Conservation (phyloP, 2,329 filamentous ascomycete genomes). For the Pseudophaeomoniella oleicola region DNA sequence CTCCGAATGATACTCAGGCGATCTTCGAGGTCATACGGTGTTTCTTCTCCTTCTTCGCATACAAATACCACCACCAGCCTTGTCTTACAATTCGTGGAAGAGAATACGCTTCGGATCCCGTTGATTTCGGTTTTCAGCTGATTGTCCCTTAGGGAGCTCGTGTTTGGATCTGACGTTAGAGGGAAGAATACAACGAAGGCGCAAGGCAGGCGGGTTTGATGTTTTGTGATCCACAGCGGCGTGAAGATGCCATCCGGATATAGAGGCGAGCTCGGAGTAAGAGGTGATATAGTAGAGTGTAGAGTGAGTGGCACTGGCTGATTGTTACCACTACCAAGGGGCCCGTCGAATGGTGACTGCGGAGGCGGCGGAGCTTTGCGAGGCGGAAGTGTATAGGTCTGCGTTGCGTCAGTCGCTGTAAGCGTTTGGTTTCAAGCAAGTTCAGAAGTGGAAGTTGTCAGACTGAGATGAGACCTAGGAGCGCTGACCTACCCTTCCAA, state of each 20-base stretch:
- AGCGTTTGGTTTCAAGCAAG: too few species aligned
- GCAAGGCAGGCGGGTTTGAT: constrained; percentile 71
- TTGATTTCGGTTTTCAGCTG: constrained; percentile 79
- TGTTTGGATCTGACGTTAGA: constrained; percentile 57
- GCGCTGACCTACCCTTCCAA: constrained; percentile 62
- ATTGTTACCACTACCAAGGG: constrained; percentile 29
- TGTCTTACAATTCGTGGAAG: constrained; percentile 51
- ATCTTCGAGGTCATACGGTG: constrained; percentile 51
- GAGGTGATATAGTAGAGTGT: constrained; percentile 82
- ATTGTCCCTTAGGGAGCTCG: constrained; percentile 68
- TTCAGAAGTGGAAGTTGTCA: neutral
- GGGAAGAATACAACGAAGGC: constrained; percentile 69
- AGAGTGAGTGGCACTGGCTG: constrained; percentile 41
- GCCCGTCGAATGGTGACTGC: constrained; percentile 31
- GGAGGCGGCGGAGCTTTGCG: constrained; percentile 47
- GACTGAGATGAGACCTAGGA: constrained; percentile 6
- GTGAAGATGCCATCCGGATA: constrained; percentile 86
- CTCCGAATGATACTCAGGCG: constrained; percentile 66
- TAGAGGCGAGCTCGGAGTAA: constrained; percentile 66
- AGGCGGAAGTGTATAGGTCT: constrained; percentile 43
- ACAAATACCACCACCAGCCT: constrained; percentile 65
- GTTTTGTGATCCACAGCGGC: constrained; percentile 71
- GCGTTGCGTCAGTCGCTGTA: constrained; percentile 14
- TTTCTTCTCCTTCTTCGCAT: constrained; percentile 54
- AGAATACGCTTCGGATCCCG: constrained; percentile 53